Evolutionary conservation across 495 filamentous ascomycete species (phyloP).

Genomic region (Talaromyces adpressus): DNA sequence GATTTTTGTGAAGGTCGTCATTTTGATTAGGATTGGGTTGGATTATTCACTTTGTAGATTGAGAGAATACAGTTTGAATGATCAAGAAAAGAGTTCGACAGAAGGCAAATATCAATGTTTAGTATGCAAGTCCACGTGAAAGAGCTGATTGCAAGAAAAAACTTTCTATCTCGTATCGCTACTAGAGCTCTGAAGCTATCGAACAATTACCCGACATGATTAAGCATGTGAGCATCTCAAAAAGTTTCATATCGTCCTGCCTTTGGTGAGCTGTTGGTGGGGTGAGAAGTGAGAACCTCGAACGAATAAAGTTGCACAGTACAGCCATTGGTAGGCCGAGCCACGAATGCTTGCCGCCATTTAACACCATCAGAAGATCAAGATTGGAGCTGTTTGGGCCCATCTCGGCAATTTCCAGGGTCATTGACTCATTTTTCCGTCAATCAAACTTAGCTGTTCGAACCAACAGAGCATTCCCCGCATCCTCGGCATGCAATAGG

Average conservation of each 20-base stretch:
- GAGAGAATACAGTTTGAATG: not conserved
- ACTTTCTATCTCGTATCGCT: not conserved
- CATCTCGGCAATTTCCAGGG: not conserved
- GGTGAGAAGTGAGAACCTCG: not conserved
- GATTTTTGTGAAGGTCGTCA: slow-evolving; percentile 67
- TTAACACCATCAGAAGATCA: not conserved
- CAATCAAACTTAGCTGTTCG: not conserved
- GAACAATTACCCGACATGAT: not conserved
- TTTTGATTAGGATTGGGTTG: slow-evolving; percentile 18
- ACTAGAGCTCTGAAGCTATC: not conserved
- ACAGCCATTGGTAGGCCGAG: not conserved
- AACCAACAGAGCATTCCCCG: not conserved
- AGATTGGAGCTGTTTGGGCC: not conserved
- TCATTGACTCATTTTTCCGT: not conserved
- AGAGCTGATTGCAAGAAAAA: not conserved
- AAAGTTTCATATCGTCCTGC: not conserved
- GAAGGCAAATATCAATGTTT: not conserved
- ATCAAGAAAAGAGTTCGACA: not conserved
- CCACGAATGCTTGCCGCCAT: not conserved
- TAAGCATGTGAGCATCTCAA: not conserved
- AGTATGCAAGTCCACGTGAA: not conserved
- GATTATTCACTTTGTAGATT: not conserved
- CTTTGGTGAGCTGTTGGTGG: not conserved
- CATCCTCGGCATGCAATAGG: not conserved
- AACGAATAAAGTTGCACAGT: not conserved